Base-by-base conservation (phyloP, 2,329 filamentous ascomycete species). In the Pseudogymnoascus destructans region DNA sequence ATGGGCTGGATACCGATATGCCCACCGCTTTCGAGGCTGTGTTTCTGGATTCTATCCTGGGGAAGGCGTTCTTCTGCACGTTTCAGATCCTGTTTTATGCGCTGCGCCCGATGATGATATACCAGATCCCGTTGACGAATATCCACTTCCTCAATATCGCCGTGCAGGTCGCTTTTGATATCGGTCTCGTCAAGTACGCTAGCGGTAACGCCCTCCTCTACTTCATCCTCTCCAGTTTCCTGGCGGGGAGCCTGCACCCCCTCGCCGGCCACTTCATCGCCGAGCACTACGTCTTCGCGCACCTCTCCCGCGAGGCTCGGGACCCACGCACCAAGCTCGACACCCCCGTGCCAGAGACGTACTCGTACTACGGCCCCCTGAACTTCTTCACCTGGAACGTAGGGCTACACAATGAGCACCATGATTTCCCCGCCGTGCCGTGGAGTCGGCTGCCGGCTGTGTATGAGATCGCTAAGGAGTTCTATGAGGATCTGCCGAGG, bases 21-120 rank as follows among this genome's bases (percentile, higher is more conserved):
- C 93, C 93, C 21, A 97, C 93, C 15, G 83, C 88, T 55, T 73
- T 96, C 56, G 93, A 98, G 75, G 92, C 90, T 62, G 74, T 95
- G 69, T 86, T 98, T 71, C 85, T 98, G 67, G 88, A 98, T 76
- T 96, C 90, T 6, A 85, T 98, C 66, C 81, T 92, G 15, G 93
- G 93, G 71, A 98, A 98, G 75, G 86, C 93, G 64, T 98, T 98
- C 77, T 98, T 98, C 80, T 92, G 87, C 75, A 98, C 93, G 65
- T 98, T 96, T 76, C 93, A 98, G 74, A 96, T 98, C 72, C 81
- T 98, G 70, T 98, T 98, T 80, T 98, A 98, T 76, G 93, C 93
- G 67, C 73, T 98, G 56, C 88, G 93, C 13, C 93, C 93, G 61
- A 95, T 97, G 86, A 85, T 91, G 73, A 81, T 98, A 66, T 95